Percentiles rank a stretch among this genome's conserved stretches.
Conservation (phyloP, 2,329 filamentous ascomycete species). For the Tricladium varicosporioides region DNA sequence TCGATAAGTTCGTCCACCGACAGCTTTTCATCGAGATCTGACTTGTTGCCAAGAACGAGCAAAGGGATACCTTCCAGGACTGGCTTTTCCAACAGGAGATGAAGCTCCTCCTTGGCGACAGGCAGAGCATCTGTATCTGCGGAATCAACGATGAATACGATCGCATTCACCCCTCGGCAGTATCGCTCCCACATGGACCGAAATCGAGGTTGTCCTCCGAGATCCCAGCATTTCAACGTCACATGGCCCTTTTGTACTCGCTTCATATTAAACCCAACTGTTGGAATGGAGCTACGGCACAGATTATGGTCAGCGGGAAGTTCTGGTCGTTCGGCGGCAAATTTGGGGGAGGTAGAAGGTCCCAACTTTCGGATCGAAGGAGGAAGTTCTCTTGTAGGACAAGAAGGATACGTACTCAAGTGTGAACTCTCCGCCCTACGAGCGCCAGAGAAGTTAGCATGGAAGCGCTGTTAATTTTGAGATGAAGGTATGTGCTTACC, state of each 20-base stretch:
- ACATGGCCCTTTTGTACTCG: slow-evolving; percentile 97
- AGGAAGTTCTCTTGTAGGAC: neutral
- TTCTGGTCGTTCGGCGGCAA: slow-evolving; percentile 2
- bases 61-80: slow-evolving; percentile 87
- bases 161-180: slow-evolving; percentile 94
- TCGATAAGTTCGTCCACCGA: slow-evolving; percentile 96
- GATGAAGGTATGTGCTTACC: slow-evolving; percentile 58
- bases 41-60: slow-evolving; percentile 95
- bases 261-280: slow-evolving; percentile 99
- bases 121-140: slow-evolving; percentile 79
- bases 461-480: slow-evolving; percentile 17
- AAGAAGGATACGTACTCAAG: slow-evolving; percentile 76
- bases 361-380: slow-evolving; percentile 11
- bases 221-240: slow-evolving; percentile 98
- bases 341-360: slow-evolving; percentile 6
- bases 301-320: slow-evolving; percentile 37
- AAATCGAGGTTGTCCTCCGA: slow-evolving; percentile 94
- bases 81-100: slow-evolving; percentile 80
- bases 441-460: slow-evolving; percentile 36
- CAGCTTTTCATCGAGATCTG: slow-evolving; percentile 85
- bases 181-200: slow-evolving; percentile 99
- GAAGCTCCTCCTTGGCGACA: slow-evolving; percentile 87
- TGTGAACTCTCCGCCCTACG: slow-evolving; percentile 94
- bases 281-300: slow-evolving; percentile 82
- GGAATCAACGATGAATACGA: slow-evolving; percentile 97